Conservation (phyloP, 768 basidiomycete genomes). For the Pleurotus platypus region DNA sequence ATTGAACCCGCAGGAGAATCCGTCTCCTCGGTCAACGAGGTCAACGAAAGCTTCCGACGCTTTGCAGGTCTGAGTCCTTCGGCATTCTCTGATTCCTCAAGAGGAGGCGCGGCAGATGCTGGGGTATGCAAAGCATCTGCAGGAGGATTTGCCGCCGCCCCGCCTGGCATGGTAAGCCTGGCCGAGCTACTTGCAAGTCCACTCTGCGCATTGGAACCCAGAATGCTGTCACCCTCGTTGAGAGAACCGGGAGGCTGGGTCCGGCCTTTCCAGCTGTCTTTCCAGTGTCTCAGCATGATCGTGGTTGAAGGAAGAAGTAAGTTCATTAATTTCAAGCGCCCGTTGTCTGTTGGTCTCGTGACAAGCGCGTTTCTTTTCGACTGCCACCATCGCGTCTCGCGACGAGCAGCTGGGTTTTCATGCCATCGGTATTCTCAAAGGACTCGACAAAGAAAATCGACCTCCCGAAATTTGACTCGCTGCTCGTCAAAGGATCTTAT, state of each 20-base stretch:
- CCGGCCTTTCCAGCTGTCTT: constrained; percentile 43
- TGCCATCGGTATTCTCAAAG: constrained; percentile 30
- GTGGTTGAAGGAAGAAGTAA: background rate
- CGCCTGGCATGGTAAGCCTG: constrained; percentile 19
- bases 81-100: background rate
- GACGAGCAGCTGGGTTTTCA: background rate
- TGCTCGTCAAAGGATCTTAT: constrained; percentile 63
- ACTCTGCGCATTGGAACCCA: constrained; percentile 20
- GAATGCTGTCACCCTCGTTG: constrained; percentile 13
- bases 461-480: constrained; percentile 52
- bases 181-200: constrained; percentile 16
- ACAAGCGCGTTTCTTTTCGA: too few species aligned
- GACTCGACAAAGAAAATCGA: constrained; percentile 29
- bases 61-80: background rate
- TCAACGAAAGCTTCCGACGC: constrained; percentile 16
- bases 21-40: constrained; percentile 20
- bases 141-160: constrained; percentile 17
- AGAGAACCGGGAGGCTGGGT: background rate
- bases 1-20: constrained; percentile 19
- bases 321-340: too few species aligned
- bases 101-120: constrained; percentile 9
- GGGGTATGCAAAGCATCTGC: constrained; percentile 8
- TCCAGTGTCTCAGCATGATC: constrained; percentile 49
- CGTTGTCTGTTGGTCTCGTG: too few species aligned
- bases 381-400: too few species aligned